A percentile compares a stretch with the other conserved stretches of the same genome.
Conservation (phyloP, 164 flowering plant genomes). For the Pachysandra terminalis region DNA sequence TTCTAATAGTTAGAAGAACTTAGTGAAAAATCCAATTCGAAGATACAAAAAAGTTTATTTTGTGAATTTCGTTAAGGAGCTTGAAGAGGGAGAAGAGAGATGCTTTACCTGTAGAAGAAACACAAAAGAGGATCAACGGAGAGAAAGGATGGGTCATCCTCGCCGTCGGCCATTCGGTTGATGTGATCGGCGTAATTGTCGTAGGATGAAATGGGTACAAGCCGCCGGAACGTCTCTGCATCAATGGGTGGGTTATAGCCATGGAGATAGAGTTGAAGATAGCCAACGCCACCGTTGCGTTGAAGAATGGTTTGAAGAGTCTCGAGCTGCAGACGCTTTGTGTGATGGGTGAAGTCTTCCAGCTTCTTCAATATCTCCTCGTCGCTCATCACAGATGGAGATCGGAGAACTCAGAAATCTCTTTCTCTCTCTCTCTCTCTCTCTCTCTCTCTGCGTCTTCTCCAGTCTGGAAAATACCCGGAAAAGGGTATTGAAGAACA, state of each 20-base stretch:
- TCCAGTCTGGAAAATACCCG: too few species aligned
- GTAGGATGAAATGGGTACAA: slow-evolving; percentile 43
- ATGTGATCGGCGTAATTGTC: slow-evolving; percentile 39
- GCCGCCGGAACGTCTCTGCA: slow-evolving; percentile 24
- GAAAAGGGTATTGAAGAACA: too few species aligned
- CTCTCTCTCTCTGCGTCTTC: too few species aligned
- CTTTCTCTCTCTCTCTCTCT: too few species aligned
- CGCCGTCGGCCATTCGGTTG: slow-evolving; percentile 30
- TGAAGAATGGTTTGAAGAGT: slow-evolving; percentile 35
- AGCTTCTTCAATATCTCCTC: slow-evolving; percentile 29
- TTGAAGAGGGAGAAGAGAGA: not conserved
- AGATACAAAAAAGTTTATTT: too few species aligned
- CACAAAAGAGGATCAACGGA: slow-evolving; percentile 48
- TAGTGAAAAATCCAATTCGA: too few species aligned
- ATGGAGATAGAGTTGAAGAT: slow-evolving; percentile 32
- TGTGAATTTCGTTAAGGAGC: not conserved
- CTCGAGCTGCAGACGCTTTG: slow-evolving; percentile 28
- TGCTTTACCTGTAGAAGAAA: slow-evolving; percentile 49
- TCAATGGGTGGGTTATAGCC: slow-evolving; percentile 15
- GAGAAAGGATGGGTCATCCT: too few species aligned
- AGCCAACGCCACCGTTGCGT: slow-evolving; percentile 30
- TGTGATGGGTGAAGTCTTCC: slow-evolving; percentile 30
- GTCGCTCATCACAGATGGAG: slow-evolving; percentile 14
- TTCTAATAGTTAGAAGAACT: too few species aligned
- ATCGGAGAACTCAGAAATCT: too few species aligned